Conservation (phyloP, 1,139 yeast species). For the Saccharomycopsis crataegensis region DNA sequence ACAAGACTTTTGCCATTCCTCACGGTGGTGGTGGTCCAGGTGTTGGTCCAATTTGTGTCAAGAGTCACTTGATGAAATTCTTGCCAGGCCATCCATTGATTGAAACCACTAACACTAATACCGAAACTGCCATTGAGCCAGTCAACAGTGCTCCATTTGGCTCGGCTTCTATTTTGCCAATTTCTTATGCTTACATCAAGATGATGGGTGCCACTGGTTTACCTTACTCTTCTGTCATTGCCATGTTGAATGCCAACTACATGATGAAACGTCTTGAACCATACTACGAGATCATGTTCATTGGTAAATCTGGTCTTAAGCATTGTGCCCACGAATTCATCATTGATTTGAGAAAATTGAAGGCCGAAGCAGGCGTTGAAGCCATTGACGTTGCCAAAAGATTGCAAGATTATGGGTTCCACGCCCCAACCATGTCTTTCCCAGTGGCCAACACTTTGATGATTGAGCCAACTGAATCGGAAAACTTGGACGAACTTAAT, state of each 20-base stretch:
- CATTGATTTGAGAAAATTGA: constrained; percentile 81
- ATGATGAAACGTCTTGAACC: constrained; percentile 73
- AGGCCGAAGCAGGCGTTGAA: constrained; percentile 66
- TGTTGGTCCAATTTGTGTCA: constrained; percentile 96
- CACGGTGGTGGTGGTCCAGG: constrained; percentile 99
- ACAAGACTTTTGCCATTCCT: constrained; percentile 95
- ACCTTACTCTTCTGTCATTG: constrained; percentile 78
- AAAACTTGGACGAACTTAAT: constrained; percentile 79
- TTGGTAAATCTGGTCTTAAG: constrained; percentile 52
- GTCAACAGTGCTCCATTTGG: constrained; percentile 95
- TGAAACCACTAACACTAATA: constrained; percentile 43
- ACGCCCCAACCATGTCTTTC: constrained; percentile 98
- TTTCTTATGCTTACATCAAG: constrained; percentile 90
- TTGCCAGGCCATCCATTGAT: constrained; percentile 73
- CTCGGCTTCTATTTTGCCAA: constrained; percentile 87
- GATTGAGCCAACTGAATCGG: constrained; percentile 98
- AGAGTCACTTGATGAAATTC: constrained; percentile 70
- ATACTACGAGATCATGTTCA: constrained; percentile 70
- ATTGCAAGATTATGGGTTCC: constrained; percentile 96
- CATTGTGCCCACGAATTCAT: constrained; percentile 97
- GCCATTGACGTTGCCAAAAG: constrained; percentile 97
- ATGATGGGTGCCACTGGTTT: constrained; percentile 83
- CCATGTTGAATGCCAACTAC: constrained; percentile 92
- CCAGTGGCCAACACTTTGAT: constrained; percentile 95
- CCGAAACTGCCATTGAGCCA: constrained; percentile 46